These are phyloP conservation scores for Fusarium sp. DNA, from an alignment of 2,329 filamentous ascomycete genomes.

Conservation along the genomic window DNA sequence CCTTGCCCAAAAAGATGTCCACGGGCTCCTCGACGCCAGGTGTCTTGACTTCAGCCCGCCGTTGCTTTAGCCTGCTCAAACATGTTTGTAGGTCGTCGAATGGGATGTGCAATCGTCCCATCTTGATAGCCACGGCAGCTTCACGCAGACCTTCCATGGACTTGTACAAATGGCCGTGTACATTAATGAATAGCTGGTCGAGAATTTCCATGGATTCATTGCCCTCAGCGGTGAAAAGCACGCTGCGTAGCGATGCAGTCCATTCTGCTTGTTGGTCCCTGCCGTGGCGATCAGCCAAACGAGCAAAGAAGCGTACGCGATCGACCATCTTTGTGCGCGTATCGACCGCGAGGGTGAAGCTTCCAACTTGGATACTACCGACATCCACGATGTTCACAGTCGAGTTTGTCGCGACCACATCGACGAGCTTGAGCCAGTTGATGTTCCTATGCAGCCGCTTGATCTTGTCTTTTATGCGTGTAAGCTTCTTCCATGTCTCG, in stretches of 20 bases:
- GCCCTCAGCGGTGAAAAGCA: constrained; percentile 88
- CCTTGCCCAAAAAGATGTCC: constrained; percentile 75
- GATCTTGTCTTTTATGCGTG: constrained; percentile 81
- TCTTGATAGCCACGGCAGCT: constrained; percentile 88
- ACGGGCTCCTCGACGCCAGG: constrained; percentile 58
- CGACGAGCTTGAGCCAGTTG: constrained; percentile 88
- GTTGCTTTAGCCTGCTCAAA: constrained; percentile 64
- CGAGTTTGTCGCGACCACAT: constrained; percentile 85
- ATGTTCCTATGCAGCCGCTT: constrained; percentile 89
- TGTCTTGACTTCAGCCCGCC: constrained; percentile 51
- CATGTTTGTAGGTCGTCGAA: constrained; percentile 84
- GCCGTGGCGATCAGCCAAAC: constrained; percentile 70
- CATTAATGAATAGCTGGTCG: constrained; percentile 87
- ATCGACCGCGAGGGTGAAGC: constrained; percentile 86
- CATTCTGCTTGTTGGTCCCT: constrained; percentile 84
- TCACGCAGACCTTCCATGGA: constrained; percentile 88
- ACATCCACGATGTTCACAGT: constrained; percentile 82
- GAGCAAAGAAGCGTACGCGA: constrained; percentile 87
- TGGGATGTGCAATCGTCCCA: constrained; percentile 89
- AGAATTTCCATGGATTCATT: constrained; percentile 87
- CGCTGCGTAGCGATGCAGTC: constrained; percentile 86
- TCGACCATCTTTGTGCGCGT: constrained; percentile 93
- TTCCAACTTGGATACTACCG: constrained; percentile 86
- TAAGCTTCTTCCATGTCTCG: constrained; percentile 84
- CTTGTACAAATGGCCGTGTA: constrained; percentile 90